Conservation (phyloP, 768 basidiomycete species). For the Antrodiella citrinella region DNA sequence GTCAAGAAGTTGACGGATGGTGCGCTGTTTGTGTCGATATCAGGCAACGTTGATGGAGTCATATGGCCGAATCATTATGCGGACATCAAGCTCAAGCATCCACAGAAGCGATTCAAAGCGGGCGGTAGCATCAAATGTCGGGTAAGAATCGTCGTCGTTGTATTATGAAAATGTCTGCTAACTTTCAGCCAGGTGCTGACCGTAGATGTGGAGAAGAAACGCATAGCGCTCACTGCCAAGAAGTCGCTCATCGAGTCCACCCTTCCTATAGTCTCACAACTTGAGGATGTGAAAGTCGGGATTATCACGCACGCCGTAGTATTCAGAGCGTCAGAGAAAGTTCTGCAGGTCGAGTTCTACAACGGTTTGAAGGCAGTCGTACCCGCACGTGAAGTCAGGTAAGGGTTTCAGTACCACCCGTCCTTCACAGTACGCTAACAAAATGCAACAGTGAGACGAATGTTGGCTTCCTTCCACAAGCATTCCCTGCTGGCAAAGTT, state of each 20-base stretch:
- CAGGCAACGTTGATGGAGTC: constrained; percentile 85
- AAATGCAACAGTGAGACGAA: constrained; percentile 51
- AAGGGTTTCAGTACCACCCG: constrained; percentile 13
- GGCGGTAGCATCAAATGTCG: constrained; percentile 80
- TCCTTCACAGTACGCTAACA: constrained; percentile 1
- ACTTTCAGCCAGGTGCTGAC: constrained; percentile 53
- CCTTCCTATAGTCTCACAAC: constrained; percentile 55
- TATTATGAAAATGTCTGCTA: no score
- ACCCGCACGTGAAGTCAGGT: constrained; percentile 79
- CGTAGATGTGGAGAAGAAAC: constrained; percentile 72
- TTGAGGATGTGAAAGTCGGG: constrained; percentile 66
- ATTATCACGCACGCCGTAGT: constrained; percentile 74
- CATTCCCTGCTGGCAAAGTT: constrained; percentile 75
- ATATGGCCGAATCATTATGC: constrained; percentile 95
- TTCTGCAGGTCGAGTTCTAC: constrained; percentile 83
- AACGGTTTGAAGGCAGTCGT: constrained; percentile 81
- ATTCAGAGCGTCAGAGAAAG: constrained; percentile 73
- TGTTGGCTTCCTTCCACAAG: constrained; percentile 43
- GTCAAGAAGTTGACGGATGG: constrained; percentile 79
- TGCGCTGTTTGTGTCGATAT: constrained; percentile 78
- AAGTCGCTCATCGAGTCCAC: constrained; percentile 80
- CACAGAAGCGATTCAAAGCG: constrained; percentile 81
- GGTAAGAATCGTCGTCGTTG: constrained; percentile 53
- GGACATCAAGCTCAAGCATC: constrained; percentile 90
- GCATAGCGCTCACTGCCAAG: constrained; percentile 85